A percentile compares a stretch with the other conserved stretches of the same genome.
Conservation (phyloP, 192 early-diverging fungal species). For the Coemansia aciculifera region DNA sequence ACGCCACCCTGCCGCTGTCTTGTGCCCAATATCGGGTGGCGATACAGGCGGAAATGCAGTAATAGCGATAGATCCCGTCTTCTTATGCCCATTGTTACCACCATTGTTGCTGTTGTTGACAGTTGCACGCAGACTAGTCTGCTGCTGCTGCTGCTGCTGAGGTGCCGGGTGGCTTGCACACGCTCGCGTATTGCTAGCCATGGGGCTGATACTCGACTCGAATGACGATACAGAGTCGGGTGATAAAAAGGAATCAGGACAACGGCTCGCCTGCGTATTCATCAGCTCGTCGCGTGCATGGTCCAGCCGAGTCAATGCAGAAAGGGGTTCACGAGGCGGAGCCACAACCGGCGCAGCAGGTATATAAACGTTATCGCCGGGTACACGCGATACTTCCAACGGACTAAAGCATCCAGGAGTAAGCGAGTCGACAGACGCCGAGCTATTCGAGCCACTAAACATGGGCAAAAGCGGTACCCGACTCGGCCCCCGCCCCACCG, state of each 20-base stretch:
- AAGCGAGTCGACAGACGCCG: constrained; percentile 27
- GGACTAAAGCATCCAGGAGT: constrained; percentile 29
- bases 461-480: constrained; percentile 7
- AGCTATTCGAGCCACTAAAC: constrained; percentile 24
- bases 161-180: constrained; percentile 15
- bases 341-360: not conserved
- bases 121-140: not conserved
- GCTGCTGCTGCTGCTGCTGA: not conserved
- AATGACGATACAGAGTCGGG: constrained; percentile 25
- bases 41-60: constrained; percentile 16
- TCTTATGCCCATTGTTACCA: constrained; percentile 12
- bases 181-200: not conserved
- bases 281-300: not conserved
- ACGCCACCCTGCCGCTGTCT: not conserved
- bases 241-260: not conserved
- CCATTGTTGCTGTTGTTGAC: constrained; percentile 15
- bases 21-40: constrained; percentile 3
- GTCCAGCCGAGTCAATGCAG: not conserved
- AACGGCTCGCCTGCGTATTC: not conserved
- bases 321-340: not conserved
- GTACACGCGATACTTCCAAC: constrained; percentile 12
- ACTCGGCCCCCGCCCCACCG: not conserved
- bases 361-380: not conserved
- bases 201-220: constrained; percentile 5
- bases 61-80: constrained; percentile 16